Evolutionary conservation across 495 filamentous ascomycete species (phyloP).

Genomic region (Penicillium pulvis): DNA sequence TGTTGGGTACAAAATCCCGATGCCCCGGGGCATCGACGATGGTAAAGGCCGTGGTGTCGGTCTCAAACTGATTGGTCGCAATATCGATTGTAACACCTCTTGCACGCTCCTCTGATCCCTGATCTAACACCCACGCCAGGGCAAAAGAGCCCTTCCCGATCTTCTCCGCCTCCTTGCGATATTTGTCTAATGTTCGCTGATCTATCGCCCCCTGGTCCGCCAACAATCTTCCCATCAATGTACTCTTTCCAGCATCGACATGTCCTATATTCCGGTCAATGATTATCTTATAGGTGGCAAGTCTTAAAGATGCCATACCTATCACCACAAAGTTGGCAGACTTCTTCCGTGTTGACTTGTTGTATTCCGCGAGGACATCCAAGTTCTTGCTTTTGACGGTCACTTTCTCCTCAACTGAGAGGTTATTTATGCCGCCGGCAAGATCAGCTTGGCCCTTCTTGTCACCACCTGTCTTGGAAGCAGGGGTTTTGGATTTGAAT

Average conservation of each 20-base stretch:
- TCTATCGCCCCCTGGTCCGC: slow-evolving; percentile 87
- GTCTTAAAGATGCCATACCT: slow-evolving; percentile 51
- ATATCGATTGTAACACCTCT: slow-evolving; percentile 98
- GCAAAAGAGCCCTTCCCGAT: slow-evolving; percentile 96
- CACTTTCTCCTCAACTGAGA: slow-evolving; percentile 69
- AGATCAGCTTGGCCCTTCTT: slow-evolving; percentile 46
- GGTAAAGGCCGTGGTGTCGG: slow-evolving; percentile 80
- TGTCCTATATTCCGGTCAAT: slow-evolving; percentile 61
- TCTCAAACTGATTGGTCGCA: slow-evolving; percentile 91
- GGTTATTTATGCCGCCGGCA: slow-evolving; percentile 53
- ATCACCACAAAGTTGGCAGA: slow-evolving; percentile 95
- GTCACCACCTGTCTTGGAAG: slow-evolving; percentile 40
- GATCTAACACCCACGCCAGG: slow-evolving; percentile 94
- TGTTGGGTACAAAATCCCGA: slow-evolving; percentile 94
- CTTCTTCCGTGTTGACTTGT: slow-evolving; percentile 73
- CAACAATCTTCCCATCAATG: slow-evolving; percentile 92
- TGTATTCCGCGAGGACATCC: slow-evolving; percentile 80
- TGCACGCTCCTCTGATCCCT: slow-evolving; percentile 80
- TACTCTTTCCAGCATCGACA: slow-evolving; percentile 97
- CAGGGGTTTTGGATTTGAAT: slow-evolving; percentile 50
- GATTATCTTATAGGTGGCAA: neutral
- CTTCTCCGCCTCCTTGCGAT: slow-evolving; percentile 82
- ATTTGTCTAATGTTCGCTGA: slow-evolving; percentile 82
- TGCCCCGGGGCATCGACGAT: slow-evolving; percentile 96
- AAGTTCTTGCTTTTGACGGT: slow-evolving; percentile 83